phyloP scores from a whole-genome alignment of 805 yeast species.

The Suhomyces sp. region DNA sequence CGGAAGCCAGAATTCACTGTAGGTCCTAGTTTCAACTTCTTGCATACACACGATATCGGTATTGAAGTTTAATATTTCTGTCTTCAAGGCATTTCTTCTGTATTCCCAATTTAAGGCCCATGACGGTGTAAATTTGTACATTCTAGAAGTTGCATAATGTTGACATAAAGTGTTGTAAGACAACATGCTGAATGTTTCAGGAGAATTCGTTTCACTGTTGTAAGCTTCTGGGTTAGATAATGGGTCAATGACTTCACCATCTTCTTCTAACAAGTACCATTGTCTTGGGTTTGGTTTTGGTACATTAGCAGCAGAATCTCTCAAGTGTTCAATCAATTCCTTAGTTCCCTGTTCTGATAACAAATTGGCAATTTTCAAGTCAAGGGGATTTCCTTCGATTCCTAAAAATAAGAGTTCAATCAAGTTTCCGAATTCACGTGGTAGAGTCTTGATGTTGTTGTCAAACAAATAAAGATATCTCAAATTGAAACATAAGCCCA shows the following conservation, averaged over 20 bases:
- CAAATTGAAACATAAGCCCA: constrained; percentile 79
- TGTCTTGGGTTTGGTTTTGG: constrained; percentile 70
- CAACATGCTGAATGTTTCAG: constrained; percentile 65
- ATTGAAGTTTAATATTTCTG: constrained; percentile 63
- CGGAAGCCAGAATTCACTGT: constrained; percentile 84
- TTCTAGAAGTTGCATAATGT: constrained; percentile 86
- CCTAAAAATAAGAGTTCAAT: constrained; percentile 86
- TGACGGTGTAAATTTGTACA: constrained; percentile 93
- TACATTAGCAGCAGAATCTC: constrained; percentile 77
- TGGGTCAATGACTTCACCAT: constrained; percentile 58
- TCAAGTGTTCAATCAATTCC: constrained; percentile 72
- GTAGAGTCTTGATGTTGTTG: constrained; percentile 72
- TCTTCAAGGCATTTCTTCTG: constrained; percentile 72
- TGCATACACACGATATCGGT: constrained; percentile 88
- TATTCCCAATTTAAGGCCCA: constrained; percentile 97
- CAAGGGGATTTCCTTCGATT: constrained; percentile 88
- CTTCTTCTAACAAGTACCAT: constrained; percentile 79
- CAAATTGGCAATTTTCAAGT: constrained; percentile 59
- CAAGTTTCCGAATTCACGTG: constrained; percentile 81
- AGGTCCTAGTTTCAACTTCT: constrained; percentile 88
- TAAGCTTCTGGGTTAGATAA: constrained; percentile 31
- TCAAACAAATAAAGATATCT: constrained; percentile 85
- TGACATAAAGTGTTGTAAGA: constrained; percentile 93
- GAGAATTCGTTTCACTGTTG: constrained; percentile 25
- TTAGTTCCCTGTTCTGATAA: constrained; percentile 81